A percentile compares a stretch with the other conserved stretches of the same genome.
Conservation (phyloP, 139 green algal species). For the Closterium sp. region DNA sequence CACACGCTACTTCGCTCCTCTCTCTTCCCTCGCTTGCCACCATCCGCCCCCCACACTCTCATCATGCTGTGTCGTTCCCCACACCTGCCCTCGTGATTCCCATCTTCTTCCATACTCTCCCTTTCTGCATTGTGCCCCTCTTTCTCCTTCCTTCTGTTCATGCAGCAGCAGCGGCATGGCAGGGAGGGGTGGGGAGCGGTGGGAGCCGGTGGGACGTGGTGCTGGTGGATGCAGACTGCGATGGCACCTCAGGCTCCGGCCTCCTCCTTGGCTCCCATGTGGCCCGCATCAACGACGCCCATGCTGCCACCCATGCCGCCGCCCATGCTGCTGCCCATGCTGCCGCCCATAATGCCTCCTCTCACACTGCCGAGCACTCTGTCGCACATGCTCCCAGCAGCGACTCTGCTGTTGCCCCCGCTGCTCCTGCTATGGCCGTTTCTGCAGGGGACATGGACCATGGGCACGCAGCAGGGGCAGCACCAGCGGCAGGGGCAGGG, state of each 20-base stretch:
- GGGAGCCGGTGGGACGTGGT: not conserved
- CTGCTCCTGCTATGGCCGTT: not conserved
- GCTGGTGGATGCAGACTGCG: not conserved
- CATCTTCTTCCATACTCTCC: not conserved
- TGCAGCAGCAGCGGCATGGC: not conserved
- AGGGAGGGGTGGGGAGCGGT: not conserved
- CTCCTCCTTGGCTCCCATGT: not conserved
- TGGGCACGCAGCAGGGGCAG: not conserved
- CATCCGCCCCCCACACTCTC: too few relatives aligned
- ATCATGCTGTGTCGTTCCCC: too few relatives aligned
- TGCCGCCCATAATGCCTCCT: not conserved
- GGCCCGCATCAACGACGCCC: not conserved
- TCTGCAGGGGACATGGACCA: not conserved
- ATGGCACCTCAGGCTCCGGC: not conserved
- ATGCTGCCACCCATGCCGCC: not conserved
- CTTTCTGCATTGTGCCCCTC: not conserved
- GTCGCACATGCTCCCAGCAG: not conserved
- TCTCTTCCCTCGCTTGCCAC: too few relatives aligned
- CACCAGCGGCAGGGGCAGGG: not conserved
- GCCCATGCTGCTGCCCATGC: too few relatives aligned
- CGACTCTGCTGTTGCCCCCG: not conserved
- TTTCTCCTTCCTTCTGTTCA: not conserved
- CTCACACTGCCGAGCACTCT: too few relatives aligned
- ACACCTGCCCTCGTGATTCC: not conserved
- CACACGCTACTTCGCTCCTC: too few relatives aligned